These are phyloP conservation scores for Staphylotrichum tortipilum DNA, from an alignment of 495 filamentous ascomycete species.

Conservation along the genomic window DNA sequence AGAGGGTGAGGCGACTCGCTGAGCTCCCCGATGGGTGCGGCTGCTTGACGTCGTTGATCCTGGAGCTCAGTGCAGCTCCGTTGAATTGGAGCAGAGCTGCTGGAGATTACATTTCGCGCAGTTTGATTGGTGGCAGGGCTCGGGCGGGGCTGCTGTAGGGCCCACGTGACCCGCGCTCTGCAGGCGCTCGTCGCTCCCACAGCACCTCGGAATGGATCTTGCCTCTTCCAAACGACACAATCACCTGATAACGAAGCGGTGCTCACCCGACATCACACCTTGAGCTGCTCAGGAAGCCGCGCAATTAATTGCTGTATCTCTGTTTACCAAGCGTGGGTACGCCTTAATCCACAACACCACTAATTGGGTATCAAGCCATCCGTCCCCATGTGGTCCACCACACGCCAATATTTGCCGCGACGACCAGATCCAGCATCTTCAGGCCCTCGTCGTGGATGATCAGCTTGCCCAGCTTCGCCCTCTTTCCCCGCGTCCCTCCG, in stretches of 20 bases:
- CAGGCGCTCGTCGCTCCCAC: too few relatives aligned
- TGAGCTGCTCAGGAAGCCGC: too few relatives aligned
- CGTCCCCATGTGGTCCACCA: slow-evolving; percentile 89
- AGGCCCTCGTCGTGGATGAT: slow-evolving; percentile 85
- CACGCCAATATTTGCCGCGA: slow-evolving; percentile 81
- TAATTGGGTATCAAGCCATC: slow-evolving; percentile 8
- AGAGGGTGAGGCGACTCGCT: slow-evolving; percentile 18
- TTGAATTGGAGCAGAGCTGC: slow-evolving; percentile 15
- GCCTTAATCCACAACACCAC: too few relatives aligned
- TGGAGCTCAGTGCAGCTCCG: slow-evolving; percentile 6
- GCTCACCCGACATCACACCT: too few relatives aligned
- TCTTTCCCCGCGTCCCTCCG: slow-evolving; percentile 63
- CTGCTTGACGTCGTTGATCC: slow-evolving; percentile 18
- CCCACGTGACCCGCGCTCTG: too few relatives aligned
- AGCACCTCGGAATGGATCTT: too few relatives aligned
- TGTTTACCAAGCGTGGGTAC: too few relatives aligned
- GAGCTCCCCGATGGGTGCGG: slow-evolving; percentile 17
- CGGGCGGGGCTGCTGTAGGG: background rate
- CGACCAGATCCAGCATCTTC: slow-evolving; percentile 90
- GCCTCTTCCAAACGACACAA: too few relatives aligned
- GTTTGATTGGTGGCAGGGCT: slow-evolving; percentile 18
- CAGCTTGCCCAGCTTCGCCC: slow-evolving; percentile 87
- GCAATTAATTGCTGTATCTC: too few relatives aligned
- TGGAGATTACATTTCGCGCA: slow-evolving; percentile 27
- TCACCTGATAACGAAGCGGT: too few relatives aligned